A percentile compares a stretch with the other conserved stretches of the same genome.
These are phyloP conservation scores for Allomyces arbusculus DNA, from an alignment of 192 early-diverging fungal genomes.

Conservation along the genomic window DNA sequence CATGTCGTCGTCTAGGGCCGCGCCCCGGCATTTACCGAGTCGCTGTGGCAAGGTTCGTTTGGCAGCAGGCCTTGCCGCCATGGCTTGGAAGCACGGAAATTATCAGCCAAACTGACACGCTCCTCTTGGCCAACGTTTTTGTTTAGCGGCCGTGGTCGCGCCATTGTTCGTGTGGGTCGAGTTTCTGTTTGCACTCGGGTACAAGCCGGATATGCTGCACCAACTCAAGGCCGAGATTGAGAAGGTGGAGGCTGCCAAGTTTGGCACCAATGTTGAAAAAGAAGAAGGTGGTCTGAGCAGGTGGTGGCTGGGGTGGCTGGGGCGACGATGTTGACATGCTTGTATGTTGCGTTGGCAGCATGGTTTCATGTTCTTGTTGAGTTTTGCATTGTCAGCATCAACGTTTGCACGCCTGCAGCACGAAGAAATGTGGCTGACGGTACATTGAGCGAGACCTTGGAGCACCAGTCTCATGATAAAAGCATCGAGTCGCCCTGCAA, in stretches of 20 bases:
- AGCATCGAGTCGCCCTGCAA: too few relatives aligned
- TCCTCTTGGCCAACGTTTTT: not conserved
- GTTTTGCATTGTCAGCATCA: too few relatives aligned
- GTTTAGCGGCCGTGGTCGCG: not conserved
- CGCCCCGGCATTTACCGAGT: not conserved
- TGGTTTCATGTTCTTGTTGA: too few relatives aligned
- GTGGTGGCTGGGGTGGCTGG: too few relatives aligned
- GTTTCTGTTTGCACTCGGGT: not conserved
- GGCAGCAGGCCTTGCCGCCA: too few relatives aligned
- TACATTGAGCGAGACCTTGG: too few relatives aligned
- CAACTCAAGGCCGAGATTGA: not conserved
- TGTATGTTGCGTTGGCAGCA: too few relatives aligned
- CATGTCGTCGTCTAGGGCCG: not conserved
- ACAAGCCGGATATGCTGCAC: not conserved
- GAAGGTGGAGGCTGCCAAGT: not conserved
- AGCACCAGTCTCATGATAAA: too few relatives aligned
- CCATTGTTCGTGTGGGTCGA: not conserved
- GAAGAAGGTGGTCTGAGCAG: not conserved
- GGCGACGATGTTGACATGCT: too few relatives aligned
- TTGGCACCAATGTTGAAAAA: not conserved
- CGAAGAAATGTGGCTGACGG: too few relatives aligned
- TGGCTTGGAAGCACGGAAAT: too few relatives aligned
- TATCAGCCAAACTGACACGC: not conserved
- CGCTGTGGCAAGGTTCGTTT: not conserved
- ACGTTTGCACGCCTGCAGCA: too few relatives aligned